Conservation (phyloP, 768 basidiomycete genomes). For the Porphyrellus cyaneotinctus region DNA sequence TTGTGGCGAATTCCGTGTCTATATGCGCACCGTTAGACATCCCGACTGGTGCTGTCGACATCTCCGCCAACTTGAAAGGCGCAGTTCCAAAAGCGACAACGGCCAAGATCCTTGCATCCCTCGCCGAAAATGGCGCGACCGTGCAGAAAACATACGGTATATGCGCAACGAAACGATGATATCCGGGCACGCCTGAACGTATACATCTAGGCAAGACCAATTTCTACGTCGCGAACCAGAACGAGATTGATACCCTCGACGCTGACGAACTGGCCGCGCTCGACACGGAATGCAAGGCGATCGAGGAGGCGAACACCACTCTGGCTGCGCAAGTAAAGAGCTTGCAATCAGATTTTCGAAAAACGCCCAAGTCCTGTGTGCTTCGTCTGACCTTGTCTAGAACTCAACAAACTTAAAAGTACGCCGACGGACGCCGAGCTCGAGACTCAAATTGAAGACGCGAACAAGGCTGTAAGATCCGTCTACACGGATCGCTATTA, state of each 20-base stretch:
- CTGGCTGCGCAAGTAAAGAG: slow-evolving; percentile 50
- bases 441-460: slow-evolving; percentile 45
- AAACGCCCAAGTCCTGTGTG: background rate
- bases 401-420: slow-evolving; percentile 57
- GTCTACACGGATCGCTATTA: slow-evolving; percentile 9
- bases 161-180: background rate
- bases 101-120: slow-evolving; percentile 75
- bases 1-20: background rate
- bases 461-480: slow-evolving; percentile 48
- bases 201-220: slow-evolving; percentile 64
- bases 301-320: slow-evolving; percentile 58
- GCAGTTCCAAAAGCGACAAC: slow-evolving; percentile 79
- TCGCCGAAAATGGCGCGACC: slow-evolving; percentile 83
- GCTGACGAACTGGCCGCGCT: slow-evolving; percentile 57
- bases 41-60: slow-evolving; percentile 85
- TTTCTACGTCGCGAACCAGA: slow-evolving; percentile 85
- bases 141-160: slow-evolving; percentile 82
- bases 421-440: slow-evolving; percentile 72
- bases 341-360: slow-evolving; percentile 27
- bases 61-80: slow-evolving; percentile 87
- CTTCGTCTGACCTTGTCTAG: slow-evolving; percentile 36
- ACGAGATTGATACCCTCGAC: slow-evolving; percentile 61
- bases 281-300: slow-evolving; percentile 51
- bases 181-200: background rate
- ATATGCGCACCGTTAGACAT: slow-evolving; percentile 2